Evolutionary conservation across 2,329 filamentous ascomycete species (phyloP), one percentile per base, ranked within the genome.

Genomic region (Hypoxylon sp.): DNA sequence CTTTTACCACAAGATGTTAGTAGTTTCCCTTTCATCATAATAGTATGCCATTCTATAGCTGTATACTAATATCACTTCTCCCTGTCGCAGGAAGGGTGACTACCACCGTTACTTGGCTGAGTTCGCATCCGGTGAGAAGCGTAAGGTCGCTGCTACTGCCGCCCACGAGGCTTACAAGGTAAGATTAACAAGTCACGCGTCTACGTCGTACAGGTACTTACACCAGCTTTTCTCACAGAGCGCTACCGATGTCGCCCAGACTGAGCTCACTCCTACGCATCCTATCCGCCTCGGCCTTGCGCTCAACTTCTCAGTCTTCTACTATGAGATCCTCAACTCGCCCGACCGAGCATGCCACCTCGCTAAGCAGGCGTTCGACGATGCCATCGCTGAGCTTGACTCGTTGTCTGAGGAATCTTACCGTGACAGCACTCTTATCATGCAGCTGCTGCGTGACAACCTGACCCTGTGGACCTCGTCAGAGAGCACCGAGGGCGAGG

Each of bases 1-100:
- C 81, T 98, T 98, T 85, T 98, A 98, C 88, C 94, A 98, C 91
- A 98, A 98, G 91, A 98, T 98, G 95, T 98, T 86, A 77, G 93
- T 87, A 73, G 66, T 73, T 67, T 63, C 60, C 21, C 34, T 5
- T 36, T 58, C 17, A 62, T 21, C 23, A 13, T 21, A 5, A 50
- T 62, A 52, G 36, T 32, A 23, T 14, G 14, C 7, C 30, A 25
- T 46, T 49, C 50, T 30, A 11, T 45, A 60, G 69, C 65, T 38
- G 60, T 55, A 53, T 48, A 63, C 51, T 63, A 65, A 67, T 51
- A 41, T 32, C 19, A 21, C 38, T 41, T 57, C 43, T 72, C 55
- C 63, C 38, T 50, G 53, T 70, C 74, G 79, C 76, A 97, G 93
- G 93, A 97, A 97, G 91, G 94, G 93, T 84, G 93, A 97, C 82